Evolutionary conservation across 306 rosid species (phyloP).

Genomic region (Echinosophora koreensis): DNA sequence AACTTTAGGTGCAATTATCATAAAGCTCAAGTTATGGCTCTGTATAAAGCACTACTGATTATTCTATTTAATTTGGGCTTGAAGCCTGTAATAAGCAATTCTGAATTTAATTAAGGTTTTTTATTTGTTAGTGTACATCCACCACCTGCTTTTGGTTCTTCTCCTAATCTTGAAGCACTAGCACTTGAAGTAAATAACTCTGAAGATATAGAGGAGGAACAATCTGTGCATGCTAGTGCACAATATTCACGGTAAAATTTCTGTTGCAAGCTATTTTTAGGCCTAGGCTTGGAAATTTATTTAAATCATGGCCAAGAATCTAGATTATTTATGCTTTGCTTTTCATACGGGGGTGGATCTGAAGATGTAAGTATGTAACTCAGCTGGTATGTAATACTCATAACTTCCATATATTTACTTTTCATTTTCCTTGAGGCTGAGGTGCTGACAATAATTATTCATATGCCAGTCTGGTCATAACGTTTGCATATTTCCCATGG

Average conservation of each 20-base stretch:
- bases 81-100: conserved; percentile 32
- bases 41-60: conserved; percentile 7
- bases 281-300: conserved; percentile 28
- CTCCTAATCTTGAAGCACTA: conserved; percentile 96
- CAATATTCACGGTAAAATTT: conserved; percentile 65
- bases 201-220: conserved; percentile 69
- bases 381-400: conserved; percentile 28
- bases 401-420: conserved; percentile 33
- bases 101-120: conserved; percentile 47
- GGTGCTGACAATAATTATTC: conserved; percentile 33
- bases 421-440: conserved; percentile 43
- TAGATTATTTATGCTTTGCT: conserved; percentile 30
- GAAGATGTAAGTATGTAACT: conserved; percentile 40
- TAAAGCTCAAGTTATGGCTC: conserved; percentile 23
- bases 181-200: conserved; percentile 72
- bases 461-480: conserved; percentile 1
- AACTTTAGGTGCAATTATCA: conserved; percentile 32
- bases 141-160: conserved; percentile 99
- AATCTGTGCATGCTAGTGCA: conserved; percentile 68
- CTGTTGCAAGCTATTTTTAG: conserved; percentile 29
- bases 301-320: conserved; percentile 18
- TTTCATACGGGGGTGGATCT: conserved; percentile 39
- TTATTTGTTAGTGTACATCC: conserved; percentile 73
- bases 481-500: not conserved
- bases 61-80: conserved; percentile 26